Evolutionary conservation across 139 green algal species (phyloP).

Genomic region (Tetradesmus lagerheimii): DNA sequence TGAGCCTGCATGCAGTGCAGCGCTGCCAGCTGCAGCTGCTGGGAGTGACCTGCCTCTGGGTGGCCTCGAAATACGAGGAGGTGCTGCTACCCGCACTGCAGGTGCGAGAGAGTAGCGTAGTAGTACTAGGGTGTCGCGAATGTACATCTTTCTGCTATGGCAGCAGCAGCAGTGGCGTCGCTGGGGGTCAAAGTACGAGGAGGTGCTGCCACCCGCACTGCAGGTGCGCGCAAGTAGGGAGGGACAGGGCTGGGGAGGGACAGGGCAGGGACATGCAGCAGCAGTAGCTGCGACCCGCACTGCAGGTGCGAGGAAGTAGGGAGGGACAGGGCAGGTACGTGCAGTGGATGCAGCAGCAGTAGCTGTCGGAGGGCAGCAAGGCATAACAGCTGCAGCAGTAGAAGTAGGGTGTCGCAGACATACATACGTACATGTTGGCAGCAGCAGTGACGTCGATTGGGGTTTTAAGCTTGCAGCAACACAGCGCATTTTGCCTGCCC

Average conservation of each 20-base stretch:
- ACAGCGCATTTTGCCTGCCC: too few relatives aligned
- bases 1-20: constrained; percentile 60
- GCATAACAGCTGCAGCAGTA: neutral
- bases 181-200: constrained; percentile 98
- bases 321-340: neutral
- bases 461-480: too few relatives aligned
- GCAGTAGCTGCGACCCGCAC: neutral
- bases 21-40: constrained; percentile 63
- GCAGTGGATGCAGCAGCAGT: neutral
- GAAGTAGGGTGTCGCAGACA: too few relatives aligned
- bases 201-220: constrained; percentile 87
- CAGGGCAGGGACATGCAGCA: neutral
- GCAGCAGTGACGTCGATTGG: too few relatives aligned
- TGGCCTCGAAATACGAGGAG: constrained; percentile 98
- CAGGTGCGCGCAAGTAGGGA: neutral
- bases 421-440: too few relatives aligned
- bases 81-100: constrained; percentile 81
- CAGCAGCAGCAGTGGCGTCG: too few relatives aligned
- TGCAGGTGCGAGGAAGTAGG: too few relatives aligned
- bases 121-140: too few relatives aligned
- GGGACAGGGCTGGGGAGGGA: neutral
- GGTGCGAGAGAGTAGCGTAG: neutral
- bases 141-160: too few relatives aligned
- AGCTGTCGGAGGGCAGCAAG: neutral
- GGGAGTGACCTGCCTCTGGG: constrained; percentile 89